These are phyloP conservation scores for Ogataea trehaloabstinens DNA, from an alignment of 805 yeast genomes.

Conservation along the genomic window DNA sequence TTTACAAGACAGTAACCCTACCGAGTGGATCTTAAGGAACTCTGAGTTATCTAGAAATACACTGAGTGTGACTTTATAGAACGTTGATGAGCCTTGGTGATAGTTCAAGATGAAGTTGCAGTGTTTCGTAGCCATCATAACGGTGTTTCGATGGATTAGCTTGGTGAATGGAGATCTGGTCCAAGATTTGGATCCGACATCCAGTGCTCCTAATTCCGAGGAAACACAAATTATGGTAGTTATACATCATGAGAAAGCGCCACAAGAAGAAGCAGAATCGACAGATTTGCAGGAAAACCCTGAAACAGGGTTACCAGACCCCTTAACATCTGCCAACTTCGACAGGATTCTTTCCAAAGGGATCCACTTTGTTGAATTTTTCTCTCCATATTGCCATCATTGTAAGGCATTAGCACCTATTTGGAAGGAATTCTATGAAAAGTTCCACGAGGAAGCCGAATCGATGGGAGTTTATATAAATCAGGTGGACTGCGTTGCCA, in stretches of 20 bases:
- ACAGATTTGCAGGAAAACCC: too few species aligned
- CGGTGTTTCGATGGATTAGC: not conserved
- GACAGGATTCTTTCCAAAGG: conserved; percentile 48
- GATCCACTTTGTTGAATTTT: conserved; percentile 80
- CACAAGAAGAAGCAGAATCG: too few species aligned
- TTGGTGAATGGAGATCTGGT: not conserved
- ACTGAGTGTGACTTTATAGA: too few species aligned
- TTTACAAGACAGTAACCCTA: too few species aligned
- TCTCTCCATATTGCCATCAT: conserved; percentile 85
- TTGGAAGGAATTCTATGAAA: conserved; percentile 69
- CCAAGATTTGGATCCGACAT: not conserved
- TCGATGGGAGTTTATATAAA: conserved; percentile 51
- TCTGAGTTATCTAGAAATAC: not conserved
- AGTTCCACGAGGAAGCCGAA: conserved; percentile 47
- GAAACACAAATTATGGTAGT: not conserved
- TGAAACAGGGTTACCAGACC: conserved; percentile 38
- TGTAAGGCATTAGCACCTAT: conserved; percentile 77
- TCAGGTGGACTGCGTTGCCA: conserved; percentile 82
- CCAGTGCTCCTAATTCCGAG: not conserved
- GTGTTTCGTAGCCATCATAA: not conserved
- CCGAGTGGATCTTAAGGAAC: not conserved
- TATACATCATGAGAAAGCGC: too few species aligned
- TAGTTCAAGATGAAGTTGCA: not conserved
- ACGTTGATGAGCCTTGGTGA: too few species aligned
- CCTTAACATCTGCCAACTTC: conserved; percentile 50